Conservation (phyloP, 1,284 basidiomycete species). For the Cutaneotrichosporon cyanovorans region DNA sequence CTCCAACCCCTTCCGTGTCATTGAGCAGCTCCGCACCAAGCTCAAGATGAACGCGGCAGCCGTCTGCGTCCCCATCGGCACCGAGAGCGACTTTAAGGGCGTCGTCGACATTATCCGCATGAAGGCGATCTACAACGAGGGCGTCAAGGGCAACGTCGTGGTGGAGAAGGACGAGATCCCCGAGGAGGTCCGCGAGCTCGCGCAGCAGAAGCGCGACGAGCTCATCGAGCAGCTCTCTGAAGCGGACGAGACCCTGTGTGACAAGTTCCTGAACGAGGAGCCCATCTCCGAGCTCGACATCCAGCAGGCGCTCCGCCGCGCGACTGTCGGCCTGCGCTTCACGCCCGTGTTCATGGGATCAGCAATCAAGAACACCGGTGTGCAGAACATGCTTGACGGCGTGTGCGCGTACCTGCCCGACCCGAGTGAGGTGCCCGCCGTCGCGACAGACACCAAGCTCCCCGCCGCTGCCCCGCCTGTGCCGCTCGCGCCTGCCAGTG, state of each 20-base stretch:
- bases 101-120: slow-evolving; percentile 91
- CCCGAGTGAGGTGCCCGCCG: slow-evolving; percentile 69
- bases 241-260: slow-evolving; percentile 89
- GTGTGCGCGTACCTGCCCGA: slow-evolving; percentile 93
- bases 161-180: slow-evolving; percentile 88
- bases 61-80: slow-evolving; percentile 93
- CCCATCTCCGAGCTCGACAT: slow-evolving; percentile 67
- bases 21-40: slow-evolving; percentile 85
- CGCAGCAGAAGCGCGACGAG: slow-evolving; percentile 74
- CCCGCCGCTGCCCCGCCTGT: slow-evolving; percentile 62
- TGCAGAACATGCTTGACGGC: slow-evolving; percentile 90
- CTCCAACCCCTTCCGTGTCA: slow-evolving; percentile 92
- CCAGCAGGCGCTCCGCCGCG: slow-evolving; percentile 74
- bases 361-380: slow-evolving; percentile 94
- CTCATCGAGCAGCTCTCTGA: slow-evolving; percentile 94
- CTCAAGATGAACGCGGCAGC: slow-evolving; percentile 87
- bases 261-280: slow-evolving; percentile 82
- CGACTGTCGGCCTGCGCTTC: slow-evolving; percentile 82
- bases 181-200: slow-evolving; percentile 60
- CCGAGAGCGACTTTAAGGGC: slow-evolving; percentile 79
- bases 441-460: slow-evolving; percentile 74
- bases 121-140: slow-evolving; percentile 93
- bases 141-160: slow-evolving; percentile 82
- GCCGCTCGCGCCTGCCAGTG: slow-evolving; percentile 66
- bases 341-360: slow-evolving; percentile 96